phyloP scores from a whole-genome alignment of 148 eudicot species.

The Rhododendron molle region DNA sequence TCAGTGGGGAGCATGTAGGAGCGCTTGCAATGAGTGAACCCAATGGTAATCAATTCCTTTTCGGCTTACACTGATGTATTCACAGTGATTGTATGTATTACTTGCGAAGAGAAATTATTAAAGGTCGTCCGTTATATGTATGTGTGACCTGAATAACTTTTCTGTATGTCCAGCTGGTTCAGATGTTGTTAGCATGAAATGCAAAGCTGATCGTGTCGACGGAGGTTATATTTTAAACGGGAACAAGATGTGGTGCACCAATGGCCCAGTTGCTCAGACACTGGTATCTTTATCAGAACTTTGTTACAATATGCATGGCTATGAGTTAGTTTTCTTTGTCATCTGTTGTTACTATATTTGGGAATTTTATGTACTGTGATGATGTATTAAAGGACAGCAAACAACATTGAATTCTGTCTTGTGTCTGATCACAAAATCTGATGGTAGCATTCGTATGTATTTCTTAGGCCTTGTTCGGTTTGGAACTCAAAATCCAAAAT shows the following conservation, averaged over 20 bases:
- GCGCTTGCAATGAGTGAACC: slow-evolving; percentile 99
- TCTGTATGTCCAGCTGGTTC: slow-evolving; percentile 73
- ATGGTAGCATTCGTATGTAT: neutral
- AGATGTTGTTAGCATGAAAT: slow-evolving; percentile 98
- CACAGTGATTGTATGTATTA: neutral
- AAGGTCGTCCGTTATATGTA: neutral
- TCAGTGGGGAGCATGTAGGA: slow-evolving; percentile 98
- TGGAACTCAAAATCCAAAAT: too few species aligned
- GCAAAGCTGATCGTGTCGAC: slow-evolving; percentile 86
- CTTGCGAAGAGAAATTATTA: neutral
- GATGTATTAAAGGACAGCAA: neutral
- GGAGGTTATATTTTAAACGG: slow-evolving; percentile 90
- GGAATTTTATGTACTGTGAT: neutral
- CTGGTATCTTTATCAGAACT: slow-evolving; percentile 41
- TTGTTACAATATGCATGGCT: neutral
- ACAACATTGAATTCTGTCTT: neutral
- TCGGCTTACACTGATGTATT: neutral
- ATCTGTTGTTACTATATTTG: neutral
- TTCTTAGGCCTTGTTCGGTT: too few species aligned
- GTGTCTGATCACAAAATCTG: neutral
- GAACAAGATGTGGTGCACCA: slow-evolving; percentile 99
- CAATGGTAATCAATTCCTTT: slow-evolving; percentile 49
- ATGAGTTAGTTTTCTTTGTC: neutral
- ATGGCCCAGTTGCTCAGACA: slow-evolving; percentile 92
- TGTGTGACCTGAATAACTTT: slow-evolving; percentile 14